Evolutionary conservation across 2,329 filamentous ascomycete genomes (phyloP).

Genomic region (Akanthomyces muscarius): DNA sequence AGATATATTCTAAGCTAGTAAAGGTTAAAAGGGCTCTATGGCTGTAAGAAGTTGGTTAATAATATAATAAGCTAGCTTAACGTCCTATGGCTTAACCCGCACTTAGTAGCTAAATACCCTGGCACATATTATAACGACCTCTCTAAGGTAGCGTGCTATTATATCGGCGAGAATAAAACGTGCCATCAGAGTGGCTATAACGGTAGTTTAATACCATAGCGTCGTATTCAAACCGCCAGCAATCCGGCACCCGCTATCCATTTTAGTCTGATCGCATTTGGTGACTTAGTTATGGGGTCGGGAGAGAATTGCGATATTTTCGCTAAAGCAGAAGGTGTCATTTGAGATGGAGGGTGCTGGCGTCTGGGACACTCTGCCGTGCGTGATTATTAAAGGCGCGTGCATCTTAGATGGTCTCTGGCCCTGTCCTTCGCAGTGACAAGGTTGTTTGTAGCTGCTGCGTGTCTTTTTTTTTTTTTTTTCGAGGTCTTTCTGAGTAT

Average conservation of each 20-base stretch:
- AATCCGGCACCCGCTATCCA: conserved; percentile 8
- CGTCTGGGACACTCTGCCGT: conserved; percentile 28
- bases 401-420: conserved; percentile 19
- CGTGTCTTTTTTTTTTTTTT: too few species aligned
- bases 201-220: not conserved
- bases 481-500: too few species aligned
- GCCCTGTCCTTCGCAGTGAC: too few species aligned
- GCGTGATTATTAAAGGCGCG: conserved; percentile 33
- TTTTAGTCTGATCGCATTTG: conserved; percentile 21
- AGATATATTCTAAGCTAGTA: conserved; percentile 17
- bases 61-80: too few species aligned
- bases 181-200: not conserved
- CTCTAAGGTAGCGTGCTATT: conserved; percentile 19
- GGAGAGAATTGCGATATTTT: conserved; percentile 31
- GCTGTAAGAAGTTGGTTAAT: conserved; percentile 9
- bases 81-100: too few species aligned
- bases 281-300: conserved; percentile 33
- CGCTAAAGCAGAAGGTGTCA: conserved; percentile 18
- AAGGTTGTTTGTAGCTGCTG: not conserved
- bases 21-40: not conserved
- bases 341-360: conserved; percentile 34
- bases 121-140: not conserved
- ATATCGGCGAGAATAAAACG: not conserved
- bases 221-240: not conserved
- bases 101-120: not conserved